Conservation (phyloP, 495 filamentous ascomycete species). For the Aspergillus nanangensis region DNA sequence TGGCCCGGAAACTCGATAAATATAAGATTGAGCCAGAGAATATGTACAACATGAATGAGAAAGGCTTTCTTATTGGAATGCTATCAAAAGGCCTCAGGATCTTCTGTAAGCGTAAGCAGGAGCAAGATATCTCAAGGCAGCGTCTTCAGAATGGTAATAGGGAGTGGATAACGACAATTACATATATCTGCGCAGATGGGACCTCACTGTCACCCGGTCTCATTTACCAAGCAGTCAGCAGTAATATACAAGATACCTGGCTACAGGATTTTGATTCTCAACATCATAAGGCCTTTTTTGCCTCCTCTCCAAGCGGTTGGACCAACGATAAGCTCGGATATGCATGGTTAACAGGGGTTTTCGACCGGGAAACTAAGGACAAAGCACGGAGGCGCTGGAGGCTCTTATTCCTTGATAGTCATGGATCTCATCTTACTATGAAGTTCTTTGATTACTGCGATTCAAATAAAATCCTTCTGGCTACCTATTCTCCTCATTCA, state of each 20-base stretch:
- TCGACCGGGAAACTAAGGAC: constrained; percentile 5
- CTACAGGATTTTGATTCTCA: constrained; percentile 5
- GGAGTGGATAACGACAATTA: constrained; percentile 7
- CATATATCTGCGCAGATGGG: constrained; percentile 2
- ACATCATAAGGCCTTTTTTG: constrained; percentile 1
- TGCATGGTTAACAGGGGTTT: constrained; percentile 1
- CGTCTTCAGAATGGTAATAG: constrained; percentile 7
- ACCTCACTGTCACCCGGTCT: constrained; percentile 1
- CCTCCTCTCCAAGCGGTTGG: neutral
- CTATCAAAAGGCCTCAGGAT: constrained; percentile 5
- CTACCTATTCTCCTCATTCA: constrained; percentile 5
- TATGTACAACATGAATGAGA: constrained; percentile 4
- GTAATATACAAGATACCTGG: neutral
- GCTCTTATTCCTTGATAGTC: constrained; percentile 4
- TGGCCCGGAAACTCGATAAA: neutral
- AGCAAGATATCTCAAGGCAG: neutral
- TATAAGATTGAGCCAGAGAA: neutral
- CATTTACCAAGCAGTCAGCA: neutral
- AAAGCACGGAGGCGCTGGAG: constrained; percentile 2
- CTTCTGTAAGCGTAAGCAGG: constrained; percentile 4
- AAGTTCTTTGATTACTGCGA: constrained; percentile 6
- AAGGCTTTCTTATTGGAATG: too few relatives aligned
- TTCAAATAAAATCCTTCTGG: constrained; percentile 6
- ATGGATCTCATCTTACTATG: constrained; percentile 6
- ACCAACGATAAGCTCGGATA: constrained; percentile 7